A percentile compares a stretch with the other conserved stretches of the same genome.
phyloP scores from a whole-genome alignment of 805 yeast genomes.

The Geotrichum ghanense region DNA sequence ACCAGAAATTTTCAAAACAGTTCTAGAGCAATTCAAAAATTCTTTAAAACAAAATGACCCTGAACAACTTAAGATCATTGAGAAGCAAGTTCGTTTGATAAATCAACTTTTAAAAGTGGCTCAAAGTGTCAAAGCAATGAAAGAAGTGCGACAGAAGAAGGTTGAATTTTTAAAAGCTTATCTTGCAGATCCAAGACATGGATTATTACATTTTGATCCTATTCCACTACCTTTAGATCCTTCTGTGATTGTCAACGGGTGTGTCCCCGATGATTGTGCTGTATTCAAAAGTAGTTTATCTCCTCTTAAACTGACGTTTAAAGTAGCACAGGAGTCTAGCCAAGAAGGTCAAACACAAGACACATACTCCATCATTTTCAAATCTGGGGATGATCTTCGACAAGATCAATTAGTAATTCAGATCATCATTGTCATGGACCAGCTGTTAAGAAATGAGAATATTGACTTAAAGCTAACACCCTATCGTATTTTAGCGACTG shows the following conservation, averaged over 20 bases:
- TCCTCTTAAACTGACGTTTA: conserved; percentile 76
- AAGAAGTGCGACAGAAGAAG: conserved; percentile 71
- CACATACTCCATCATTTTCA: conserved; percentile 75
- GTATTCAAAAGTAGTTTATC: conserved; percentile 88
- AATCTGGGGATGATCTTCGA: conserved; percentile 89
- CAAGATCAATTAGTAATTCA: conserved; percentile 97
- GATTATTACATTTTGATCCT: conserved; percentile 34
- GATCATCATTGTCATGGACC: conserved; percentile 84
- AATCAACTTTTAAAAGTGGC: conserved; percentile 55
- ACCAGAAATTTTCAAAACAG: conserved; percentile 31
- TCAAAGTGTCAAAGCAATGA: conserved; percentile 46
- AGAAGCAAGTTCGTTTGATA: conserved; percentile 59
- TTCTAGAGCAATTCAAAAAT: conserved; percentile 35
- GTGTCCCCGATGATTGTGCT: conserved; percentile 63
- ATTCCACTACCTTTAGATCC: conserved; percentile 81
- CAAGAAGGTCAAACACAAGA: conserved; percentile 3
- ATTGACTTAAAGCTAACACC: conserved; percentile 82
- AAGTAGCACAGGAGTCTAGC: conserved; percentile 29
- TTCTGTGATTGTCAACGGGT: conserved; percentile 56
- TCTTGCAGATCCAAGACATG: conserved; percentile 37
- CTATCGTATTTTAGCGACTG: conserved; percentile 81
- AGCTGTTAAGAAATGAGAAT: conserved; percentile 75
- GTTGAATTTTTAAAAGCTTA: conserved; percentile 54
- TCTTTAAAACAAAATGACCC: conserved; percentile 17
- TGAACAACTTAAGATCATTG: conserved; percentile 25